A percentile compares a stretch with the other conserved stretches of the same genome.
Conservation (phyloP, 139 green algal species). For the Tetraselmis striata region DNA sequence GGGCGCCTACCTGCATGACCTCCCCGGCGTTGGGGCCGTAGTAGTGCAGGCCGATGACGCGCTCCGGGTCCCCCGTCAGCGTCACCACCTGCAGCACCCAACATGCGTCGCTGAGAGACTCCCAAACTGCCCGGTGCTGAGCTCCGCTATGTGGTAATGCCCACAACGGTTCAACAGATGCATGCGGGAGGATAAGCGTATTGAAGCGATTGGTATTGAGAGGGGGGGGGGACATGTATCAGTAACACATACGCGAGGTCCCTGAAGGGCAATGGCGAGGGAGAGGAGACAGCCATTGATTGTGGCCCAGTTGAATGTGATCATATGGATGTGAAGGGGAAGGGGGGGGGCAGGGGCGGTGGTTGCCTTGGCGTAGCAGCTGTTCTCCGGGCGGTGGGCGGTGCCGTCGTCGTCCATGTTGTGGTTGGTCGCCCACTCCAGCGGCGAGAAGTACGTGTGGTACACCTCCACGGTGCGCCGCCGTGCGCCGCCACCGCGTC, state of each 20-base stretch:
- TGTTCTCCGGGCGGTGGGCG: slow-evolving; percentile 30
- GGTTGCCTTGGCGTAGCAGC: slow-evolving; percentile 24
- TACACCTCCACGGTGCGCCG: slow-evolving; percentile 44
- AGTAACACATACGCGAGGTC: no score
- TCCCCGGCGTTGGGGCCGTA: slow-evolving; percentile 42
- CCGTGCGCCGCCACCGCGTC: slow-evolving; percentile 31
- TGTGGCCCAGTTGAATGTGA: no score
- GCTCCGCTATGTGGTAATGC: no score
- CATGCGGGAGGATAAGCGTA: no score
- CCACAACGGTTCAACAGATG: no score
- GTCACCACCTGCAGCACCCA: background rate
- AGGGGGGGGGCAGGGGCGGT: no score
- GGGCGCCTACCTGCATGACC: slow-evolving; percentile 21
- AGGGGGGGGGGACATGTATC: no score
- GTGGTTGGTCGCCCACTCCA: slow-evolving; percentile 51
- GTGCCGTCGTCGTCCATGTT: slow-evolving; percentile 27
- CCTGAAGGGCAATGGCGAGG: no score
- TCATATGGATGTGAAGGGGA: no score
- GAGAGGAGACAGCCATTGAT: no score
- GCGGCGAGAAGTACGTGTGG: slow-evolving; percentile 44
- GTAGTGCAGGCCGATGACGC: slow-evolving; percentile 44
- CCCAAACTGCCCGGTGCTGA: no score
- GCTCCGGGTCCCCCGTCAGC: slow-evolving; percentile 16
- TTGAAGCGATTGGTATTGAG: no score
- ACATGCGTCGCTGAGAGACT: background rate